Percentiles rank a stretch among this genome's conserved stretches.
phyloP scores from a whole-genome alignment of 139 green algal genomes.

The Helicosporidium sp. region DNA sequence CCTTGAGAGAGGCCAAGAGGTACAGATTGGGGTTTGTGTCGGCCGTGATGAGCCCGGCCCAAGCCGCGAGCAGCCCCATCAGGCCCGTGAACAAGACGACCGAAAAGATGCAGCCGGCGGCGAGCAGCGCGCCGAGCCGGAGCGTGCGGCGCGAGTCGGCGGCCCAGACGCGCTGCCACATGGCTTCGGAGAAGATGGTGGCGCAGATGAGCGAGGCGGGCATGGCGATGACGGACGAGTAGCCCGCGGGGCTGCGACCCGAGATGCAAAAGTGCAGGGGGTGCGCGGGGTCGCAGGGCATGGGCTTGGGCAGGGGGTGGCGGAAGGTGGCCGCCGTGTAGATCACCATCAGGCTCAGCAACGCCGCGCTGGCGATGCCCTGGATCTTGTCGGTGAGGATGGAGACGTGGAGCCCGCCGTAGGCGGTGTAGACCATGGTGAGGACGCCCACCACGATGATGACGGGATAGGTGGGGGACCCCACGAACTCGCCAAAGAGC shows the following conservation, averaged over 20 bases:
- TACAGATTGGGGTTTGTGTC: slow-evolving; percentile 15
- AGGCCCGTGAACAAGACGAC: slow-evolving; percentile 46
- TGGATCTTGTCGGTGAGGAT: slow-evolving; percentile 63
- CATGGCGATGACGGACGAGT: slow-evolving; percentile 45
- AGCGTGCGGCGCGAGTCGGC: slow-evolving; percentile 7
- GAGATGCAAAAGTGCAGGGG: slow-evolving; percentile 1
- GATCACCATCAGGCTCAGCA: slow-evolving; percentile 37
- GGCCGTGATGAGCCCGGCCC: slow-evolving; percentile 23
- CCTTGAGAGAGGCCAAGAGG: slow-evolving; percentile 13
- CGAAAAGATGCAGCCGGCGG: slow-evolving; percentile 15
- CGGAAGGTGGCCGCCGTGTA: slow-evolving; percentile 47
- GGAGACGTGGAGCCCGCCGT: slow-evolving; percentile 46
- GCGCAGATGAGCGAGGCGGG: slow-evolving; percentile 41
- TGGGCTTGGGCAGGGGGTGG: slow-evolving; percentile 21
- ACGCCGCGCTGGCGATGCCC: slow-evolving; percentile 22
- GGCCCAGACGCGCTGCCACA: slow-evolving; percentile 49
- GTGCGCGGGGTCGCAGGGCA: slow-evolving; percentile 16
- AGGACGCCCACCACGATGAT: slow-evolving; percentile 45
- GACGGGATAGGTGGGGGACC: slow-evolving; percentile 30
- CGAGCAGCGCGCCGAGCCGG: slow-evolving; percentile 17
- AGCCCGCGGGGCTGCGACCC: slow-evolving; percentile 18
- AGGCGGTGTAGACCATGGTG: slow-evolving; percentile 37
- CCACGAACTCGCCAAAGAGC: slow-evolving; percentile 42
- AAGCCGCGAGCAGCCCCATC: slow-evolving; percentile 46
- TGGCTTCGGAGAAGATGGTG: slow-evolving; percentile 57